Percentiles rank a stretch among this genome's conserved stretches.
Evolutionary conservation across 1,139 yeast species (phyloP).

Genomic region (Yamadazyma conglobata): DNA sequence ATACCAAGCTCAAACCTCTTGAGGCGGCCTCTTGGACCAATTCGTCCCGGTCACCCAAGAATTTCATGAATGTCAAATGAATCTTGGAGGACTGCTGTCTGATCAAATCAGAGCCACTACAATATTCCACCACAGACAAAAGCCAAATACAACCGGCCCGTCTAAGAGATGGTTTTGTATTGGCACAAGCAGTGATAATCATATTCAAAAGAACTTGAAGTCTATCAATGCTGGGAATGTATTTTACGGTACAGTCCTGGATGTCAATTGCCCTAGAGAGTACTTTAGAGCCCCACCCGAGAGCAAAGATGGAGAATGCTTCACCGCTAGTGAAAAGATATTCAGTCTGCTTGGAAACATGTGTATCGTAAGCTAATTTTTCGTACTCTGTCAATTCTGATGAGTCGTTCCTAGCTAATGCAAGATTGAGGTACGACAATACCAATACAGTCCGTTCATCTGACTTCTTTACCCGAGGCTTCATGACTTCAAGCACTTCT

Average conservation of each 20-base stretch:
- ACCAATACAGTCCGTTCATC: conserved; percentile 61
- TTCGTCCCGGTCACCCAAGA: conserved; percentile 77
- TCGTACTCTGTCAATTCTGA: conserved; percentile 32
- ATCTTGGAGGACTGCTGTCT: conserved; percentile 49
- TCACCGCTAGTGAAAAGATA: conserved; percentile 78
- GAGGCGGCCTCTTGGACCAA: conserved; percentile 89
- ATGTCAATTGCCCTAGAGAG: conserved; percentile 53
- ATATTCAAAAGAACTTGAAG: conserved; percentile 38
- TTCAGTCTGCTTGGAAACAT: conserved; percentile 69
- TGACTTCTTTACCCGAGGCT: conserved; percentile 47
- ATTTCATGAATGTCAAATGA: conserved; percentile 71
- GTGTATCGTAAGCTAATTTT: conserved; percentile 51
- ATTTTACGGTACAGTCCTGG: conserved; percentile 23
- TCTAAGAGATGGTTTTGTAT: conserved; percentile 70
- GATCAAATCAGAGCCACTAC: conserved; percentile 49
- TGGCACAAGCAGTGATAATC: conserved; percentile 51
- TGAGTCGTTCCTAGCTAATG: conserved; percentile 16
- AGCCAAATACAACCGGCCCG: conserved; percentile 86
- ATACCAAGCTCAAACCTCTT: conserved; percentile 77
- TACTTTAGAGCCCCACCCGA: conserved; percentile 72
- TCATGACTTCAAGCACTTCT: conserved; percentile 29
- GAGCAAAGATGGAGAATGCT: conserved; percentile 65
- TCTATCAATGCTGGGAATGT: conserved; percentile 23
- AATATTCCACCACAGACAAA: conserved; percentile 72
- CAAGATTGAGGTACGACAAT: conserved; percentile 53